Base-by-base conservation (phyloP, 2,329 filamentous ascomycete genomes). In the Pseudogymnoascus verrucosus region DNA sequence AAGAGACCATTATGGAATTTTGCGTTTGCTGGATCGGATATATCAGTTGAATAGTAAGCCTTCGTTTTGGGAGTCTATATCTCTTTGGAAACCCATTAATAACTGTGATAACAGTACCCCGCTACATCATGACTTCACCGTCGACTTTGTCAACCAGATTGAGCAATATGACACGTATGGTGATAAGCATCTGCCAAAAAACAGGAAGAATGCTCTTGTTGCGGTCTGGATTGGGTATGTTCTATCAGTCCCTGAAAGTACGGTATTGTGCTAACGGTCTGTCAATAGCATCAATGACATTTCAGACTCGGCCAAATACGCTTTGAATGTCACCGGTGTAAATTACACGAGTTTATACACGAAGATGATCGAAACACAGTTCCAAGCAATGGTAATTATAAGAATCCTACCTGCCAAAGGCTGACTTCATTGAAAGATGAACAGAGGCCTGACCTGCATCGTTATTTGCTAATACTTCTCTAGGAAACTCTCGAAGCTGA, bases 1-100 rank as follows among this genome's bases (percentile, higher is more conserved):
- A 66, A 74, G 8, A 74, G 72, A 10, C 79, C 83, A 62, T 74
- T 84, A 0, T 84, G 82, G 82, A 78, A 84, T 63, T 84, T 84
- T 67, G 81, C 82, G 0, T 84, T 83, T 65, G 81, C 79, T 0
- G 82, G 82, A 2, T 76, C 80, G 0, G 79, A 84, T 63, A 77
- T 82, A 16, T 78, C 78, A 5, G 73, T 73, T 7, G 71, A 75
- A 63, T 76, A 74, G 75, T 77, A 65, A 65, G 72, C 64, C n/a
- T 16, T 10, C 23, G 12, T 23, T 4, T 23, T 26, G 47, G 47
- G 16, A 44, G 11, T 12, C 6, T 5, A 2, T 19, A 0, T 5
- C 7, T 14, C 7, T 1, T 1, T 11, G 7, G 1, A 10, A 7
- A 3, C 14, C 21, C 31, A 2, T 12, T 60, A 10, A 36, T 57